Percentiles rank a stretch among this genome's conserved stretches.
Evolutionary conservation across 1,284 basidiomycete genomes (phyloP).

Genomic region (Malassezia obtusa): DNA sequence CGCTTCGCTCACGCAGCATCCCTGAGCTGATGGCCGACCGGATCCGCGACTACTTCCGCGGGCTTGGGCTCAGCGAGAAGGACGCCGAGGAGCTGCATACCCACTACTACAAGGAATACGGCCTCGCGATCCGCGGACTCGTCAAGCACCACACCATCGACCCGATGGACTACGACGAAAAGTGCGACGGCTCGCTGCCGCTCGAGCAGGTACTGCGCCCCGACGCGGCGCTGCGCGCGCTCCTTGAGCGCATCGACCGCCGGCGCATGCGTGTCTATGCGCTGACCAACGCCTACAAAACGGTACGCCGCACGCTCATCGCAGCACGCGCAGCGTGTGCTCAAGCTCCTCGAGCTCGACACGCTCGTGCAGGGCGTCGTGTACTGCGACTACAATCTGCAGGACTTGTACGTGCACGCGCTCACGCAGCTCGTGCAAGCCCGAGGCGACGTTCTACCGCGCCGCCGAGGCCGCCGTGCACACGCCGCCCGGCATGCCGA

Average conservation of each 20-base stretch:
- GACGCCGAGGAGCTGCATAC: constrained; percentile 65
- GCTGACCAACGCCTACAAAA: constrained; percentile 43
- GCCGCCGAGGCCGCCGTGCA: constrained; percentile 29
- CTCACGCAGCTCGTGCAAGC: constrained; percentile 59
- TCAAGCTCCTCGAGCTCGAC: constrained; percentile 62
- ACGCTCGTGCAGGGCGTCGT: constrained; percentile 70
- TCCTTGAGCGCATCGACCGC: constrained; percentile 69
- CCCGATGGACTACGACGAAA: constrained; percentile 71
- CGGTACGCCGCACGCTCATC: constrained; percentile 11
- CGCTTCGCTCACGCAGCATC: constrained; percentile 51
- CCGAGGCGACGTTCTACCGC: constrained; percentile 53
- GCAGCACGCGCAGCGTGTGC: constrained; percentile 70
- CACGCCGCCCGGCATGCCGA: constrained; percentile 12
- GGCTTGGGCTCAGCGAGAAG: constrained; percentile 59
- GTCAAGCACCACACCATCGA: constrained; percentile 70
- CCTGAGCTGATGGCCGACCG: constrained; percentile 66
- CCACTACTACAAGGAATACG: constrained; percentile 65
- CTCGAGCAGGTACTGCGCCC: constrained; percentile 69
- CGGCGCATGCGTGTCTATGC: constrained; percentile 57
- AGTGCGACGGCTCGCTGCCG: constrained; percentile 73
- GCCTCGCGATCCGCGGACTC: constrained; percentile 73
- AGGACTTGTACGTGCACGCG: constrained; percentile 52
- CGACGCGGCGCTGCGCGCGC: constrained; percentile 57
- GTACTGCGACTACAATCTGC: constrained; percentile 65
- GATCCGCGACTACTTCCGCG: constrained; percentile 71